A percentile compares a stretch with the other conserved stretches of the same genome.
Conservation (phyloP, 2,329 filamentous ascomycete genomes). For the Epichloe festucae region DNA sequence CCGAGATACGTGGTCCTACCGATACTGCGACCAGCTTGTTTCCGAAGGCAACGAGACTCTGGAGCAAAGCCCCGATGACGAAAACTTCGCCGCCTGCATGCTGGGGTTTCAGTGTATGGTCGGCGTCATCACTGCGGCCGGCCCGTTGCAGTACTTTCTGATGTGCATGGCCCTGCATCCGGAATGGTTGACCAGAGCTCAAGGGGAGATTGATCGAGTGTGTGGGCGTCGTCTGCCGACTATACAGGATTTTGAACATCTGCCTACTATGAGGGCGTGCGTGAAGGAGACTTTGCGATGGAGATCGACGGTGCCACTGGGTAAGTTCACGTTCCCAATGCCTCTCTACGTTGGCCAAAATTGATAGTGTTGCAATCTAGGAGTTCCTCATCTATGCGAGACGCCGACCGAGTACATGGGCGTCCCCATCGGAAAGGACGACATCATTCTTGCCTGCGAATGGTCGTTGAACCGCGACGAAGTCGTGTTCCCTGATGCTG, state of each 20-base stretch:
- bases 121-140: slow-evolving; percentile 35
- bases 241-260: not conserved
- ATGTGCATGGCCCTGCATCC: slow-evolving; percentile 41
- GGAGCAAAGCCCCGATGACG: slow-evolving; percentile 28
- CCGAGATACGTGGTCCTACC: slow-evolving; percentile 27
- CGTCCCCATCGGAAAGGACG: slow-evolving; percentile 34
- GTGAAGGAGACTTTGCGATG: slow-evolving; percentile 47
- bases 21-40: slow-evolving; percentile 21
- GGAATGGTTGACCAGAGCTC: slow-evolving; percentile 37
- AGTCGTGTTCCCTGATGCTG: not conserved
- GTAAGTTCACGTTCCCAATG: not conserved
- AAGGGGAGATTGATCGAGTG: slow-evolving; percentile 34
- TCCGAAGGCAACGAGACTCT: slow-evolving; percentile 26
- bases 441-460: slow-evolving; percentile 36
- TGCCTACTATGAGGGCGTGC: slow-evolving; percentile 31
- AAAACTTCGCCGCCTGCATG: slow-evolving; percentile 36
- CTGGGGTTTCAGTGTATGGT: slow-evolving; percentile 38
- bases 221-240: not conserved
- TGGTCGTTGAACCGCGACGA: slow-evolving; percentile 33
- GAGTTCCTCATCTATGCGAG: slow-evolving; percentile 37
- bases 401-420: slow-evolving; percentile 32
- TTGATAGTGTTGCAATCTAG: slow-evolving; percentile 10
- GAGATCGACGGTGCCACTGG: slow-evolving; percentile 40
- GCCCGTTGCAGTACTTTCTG: slow-evolving; percentile 36
- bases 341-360: too few species aligned